Conservation (phyloP, 345 rosid species). For the Pugionium cornutum region DNA sequence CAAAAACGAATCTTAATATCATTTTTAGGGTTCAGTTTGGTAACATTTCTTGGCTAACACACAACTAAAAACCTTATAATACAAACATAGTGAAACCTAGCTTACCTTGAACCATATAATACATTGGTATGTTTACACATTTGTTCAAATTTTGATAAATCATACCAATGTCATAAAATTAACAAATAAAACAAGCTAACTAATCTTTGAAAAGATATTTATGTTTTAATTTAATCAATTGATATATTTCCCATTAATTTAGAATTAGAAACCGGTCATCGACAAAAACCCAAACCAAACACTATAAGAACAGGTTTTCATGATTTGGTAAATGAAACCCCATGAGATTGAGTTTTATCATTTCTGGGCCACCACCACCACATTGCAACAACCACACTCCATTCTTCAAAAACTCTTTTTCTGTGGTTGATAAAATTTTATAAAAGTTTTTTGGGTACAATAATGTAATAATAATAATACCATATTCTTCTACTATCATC, state of each 20-base stretch:
- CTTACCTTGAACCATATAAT: background rate
- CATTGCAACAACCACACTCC: slow-evolving; percentile 31
- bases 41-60: background rate
- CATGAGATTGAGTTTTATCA: slow-evolving; percentile 20
- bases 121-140: background rate
- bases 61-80: background rate
- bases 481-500: slow-evolving; percentile 30
- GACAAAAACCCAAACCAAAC: slow-evolving; percentile 8
- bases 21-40: background rate
- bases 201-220: too few relatives aligned
- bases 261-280: too few relatives aligned
- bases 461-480: slow-evolving; percentile 18
- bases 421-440: slow-evolving; percentile 35
- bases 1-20: background rate
- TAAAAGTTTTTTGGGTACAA: slow-evolving; percentile 24
- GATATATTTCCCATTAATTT: too few relatives aligned
- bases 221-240: too few relatives aligned
- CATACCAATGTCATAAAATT: background rate
- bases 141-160: background rate
- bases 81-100: background rate
- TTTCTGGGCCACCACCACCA: slow-evolving; percentile 32
- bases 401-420: slow-evolving; percentile 13
- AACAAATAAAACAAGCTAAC: background rate
- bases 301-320: slow-evolving; percentile 11
- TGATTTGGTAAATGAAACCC: slow-evolving; percentile 15